Conservation (phyloP, 148 eudicot genomes). For the Nyssa sinensis region DNA sequence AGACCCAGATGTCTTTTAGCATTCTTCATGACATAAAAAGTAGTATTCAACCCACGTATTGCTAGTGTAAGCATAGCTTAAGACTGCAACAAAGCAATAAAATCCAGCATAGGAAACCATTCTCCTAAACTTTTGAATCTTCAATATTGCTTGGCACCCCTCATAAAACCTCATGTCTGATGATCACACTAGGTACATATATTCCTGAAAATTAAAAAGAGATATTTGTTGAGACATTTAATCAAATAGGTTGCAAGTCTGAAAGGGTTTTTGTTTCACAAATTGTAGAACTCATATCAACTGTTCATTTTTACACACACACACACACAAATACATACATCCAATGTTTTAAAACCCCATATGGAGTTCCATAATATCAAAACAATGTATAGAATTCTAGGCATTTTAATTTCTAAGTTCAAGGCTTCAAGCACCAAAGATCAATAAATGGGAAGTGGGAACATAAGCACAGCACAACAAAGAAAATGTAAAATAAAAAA, state of each 20-base stretch:
- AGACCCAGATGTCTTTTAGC: constrained; percentile 2
- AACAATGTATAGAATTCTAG: too few species aligned
- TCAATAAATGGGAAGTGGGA: too few species aligned
- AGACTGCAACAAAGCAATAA: constrained; percentile 45
- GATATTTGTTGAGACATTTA: constrained; percentile 14
- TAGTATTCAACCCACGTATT: constrained; percentile 62
- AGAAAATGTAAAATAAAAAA: too few species aligned
- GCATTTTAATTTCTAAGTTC: too few species aligned
- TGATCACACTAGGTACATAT: background rate
- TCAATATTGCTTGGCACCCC: constrained; percentile 58
- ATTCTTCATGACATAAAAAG: background rate
- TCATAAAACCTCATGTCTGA: constrained; percentile 49
- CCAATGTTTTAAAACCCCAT: too few species aligned
- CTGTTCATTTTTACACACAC: too few species aligned
- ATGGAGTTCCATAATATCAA: too few species aligned
- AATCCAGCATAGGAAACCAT: constrained; percentile 54
- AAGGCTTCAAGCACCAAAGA: too few species aligned
- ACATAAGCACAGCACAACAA: too few species aligned
- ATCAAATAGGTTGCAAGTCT: constrained; percentile 20
- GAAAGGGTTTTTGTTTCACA: too few species aligned
- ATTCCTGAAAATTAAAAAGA: constrained; percentile 18
- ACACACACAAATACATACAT: too few species aligned
- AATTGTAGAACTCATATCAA: too few species aligned
- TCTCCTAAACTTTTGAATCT: constrained; percentile 80
- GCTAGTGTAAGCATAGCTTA: constrained; percentile 66